Conservation (phyloP, 345 rosid genomes). For the Populus nigra region DNA sequence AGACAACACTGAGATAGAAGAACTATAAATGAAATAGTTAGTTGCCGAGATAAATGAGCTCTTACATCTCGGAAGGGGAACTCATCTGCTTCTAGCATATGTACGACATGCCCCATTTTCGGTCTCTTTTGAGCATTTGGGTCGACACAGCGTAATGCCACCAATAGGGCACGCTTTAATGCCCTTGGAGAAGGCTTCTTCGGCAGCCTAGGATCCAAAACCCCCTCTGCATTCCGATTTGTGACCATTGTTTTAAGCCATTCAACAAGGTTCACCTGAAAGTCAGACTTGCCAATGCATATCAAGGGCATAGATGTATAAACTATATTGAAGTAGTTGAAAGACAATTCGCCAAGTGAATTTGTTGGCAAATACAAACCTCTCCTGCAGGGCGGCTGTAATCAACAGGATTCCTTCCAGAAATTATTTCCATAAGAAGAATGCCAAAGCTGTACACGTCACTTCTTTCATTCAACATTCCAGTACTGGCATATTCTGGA, state of each 20-base stretch:
- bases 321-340: constrained; percentile 2
- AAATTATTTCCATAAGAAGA: constrained; percentile 85
- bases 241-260: constrained; percentile 95
- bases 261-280: constrained; percentile 87
- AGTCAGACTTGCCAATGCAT: background rate
- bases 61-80: constrained; percentile 71
- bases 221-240: constrained; percentile 71
- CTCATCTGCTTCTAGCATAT: constrained; percentile 97
- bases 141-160: constrained; percentile 88
- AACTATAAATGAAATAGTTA: background rate
- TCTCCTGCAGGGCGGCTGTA: constrained; percentile 81
- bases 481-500: constrained; percentile 97
- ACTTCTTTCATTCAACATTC: constrained; percentile 95
- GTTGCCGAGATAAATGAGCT: background rate
- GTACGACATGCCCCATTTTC: constrained; percentile 92
- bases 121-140: constrained; percentile 96
- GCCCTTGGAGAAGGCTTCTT: constrained; percentile 82
- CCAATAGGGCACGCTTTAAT: constrained; percentile 82
- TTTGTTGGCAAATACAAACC: constrained; percentile 36
- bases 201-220: constrained; percentile 71
- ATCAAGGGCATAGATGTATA: constrained; percentile 2
- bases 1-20: background rate
- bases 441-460: constrained; percentile 94
- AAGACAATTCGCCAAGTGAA: constrained; percentile 3
- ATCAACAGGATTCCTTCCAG: constrained; percentile 97